A percentile compares a stretch with the other conserved stretches of the same genome.
Evolutionary conservation across 2,329 filamentous ascomycete genomes (phyloP).

Genomic region (Cordyceps javanica): DNA sequence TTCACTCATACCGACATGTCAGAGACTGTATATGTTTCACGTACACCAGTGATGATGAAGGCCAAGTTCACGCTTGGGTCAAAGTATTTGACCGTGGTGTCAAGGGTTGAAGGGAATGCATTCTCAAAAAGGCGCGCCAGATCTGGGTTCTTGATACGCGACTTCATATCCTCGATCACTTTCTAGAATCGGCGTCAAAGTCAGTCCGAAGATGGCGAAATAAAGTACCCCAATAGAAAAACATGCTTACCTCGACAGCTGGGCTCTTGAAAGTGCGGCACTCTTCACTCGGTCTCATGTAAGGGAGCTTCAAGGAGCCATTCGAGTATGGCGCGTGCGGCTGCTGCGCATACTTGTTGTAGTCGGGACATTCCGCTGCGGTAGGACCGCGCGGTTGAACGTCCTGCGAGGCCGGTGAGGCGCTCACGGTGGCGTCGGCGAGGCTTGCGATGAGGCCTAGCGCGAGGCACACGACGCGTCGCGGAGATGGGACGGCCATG

Average conservation of each 20-base stretch:
- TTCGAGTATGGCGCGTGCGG: constrained; percentile 20
- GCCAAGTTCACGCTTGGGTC: constrained; percentile 57
- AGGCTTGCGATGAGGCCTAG: not conserved
- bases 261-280: constrained; percentile 24
- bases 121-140: constrained; percentile 78
- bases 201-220: no score
- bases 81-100: constrained; percentile 77
- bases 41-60: constrained; percentile 79
- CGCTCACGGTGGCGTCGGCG: not conserved
- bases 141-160: constrained; percentile 46
- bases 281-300: constrained; percentile 21
- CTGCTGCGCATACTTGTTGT: constrained; percentile 18
- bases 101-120: constrained; percentile 74
- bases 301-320: constrained; percentile 19
- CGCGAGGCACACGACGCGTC: constrained; percentile 1
- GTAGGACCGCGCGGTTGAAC: constrained; percentile 14
- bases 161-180: constrained; percentile 30
- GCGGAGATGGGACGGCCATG: not conserved
- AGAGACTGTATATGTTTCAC: no score
- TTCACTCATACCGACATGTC: no score
- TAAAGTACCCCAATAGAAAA: no score
- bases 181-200: constrained; percentile 13
- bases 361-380: constrained; percentile 21
- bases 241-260: constrained; percentile 20
- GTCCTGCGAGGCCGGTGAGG: constrained; percentile 11